Evolutionary conservation across 2,329 filamentous ascomycete species (phyloP).

Genomic region (Huntiella bhutanensis): DNA sequence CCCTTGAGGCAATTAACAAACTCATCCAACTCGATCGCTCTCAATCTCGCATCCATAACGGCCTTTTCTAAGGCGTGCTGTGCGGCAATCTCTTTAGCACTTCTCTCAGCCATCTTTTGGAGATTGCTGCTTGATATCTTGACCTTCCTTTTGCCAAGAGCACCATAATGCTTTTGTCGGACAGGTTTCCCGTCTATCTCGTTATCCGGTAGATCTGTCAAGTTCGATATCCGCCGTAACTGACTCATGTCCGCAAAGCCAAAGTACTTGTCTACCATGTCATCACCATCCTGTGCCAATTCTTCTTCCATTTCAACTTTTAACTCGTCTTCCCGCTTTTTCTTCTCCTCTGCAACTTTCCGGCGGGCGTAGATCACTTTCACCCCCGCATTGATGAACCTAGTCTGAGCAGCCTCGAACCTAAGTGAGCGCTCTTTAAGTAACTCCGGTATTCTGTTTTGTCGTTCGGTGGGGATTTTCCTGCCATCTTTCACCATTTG

Average conservation of each 20-base stretch:
- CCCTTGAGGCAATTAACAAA: not conserved
- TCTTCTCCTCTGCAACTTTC: not conserved
- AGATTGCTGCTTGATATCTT: too few species aligned
- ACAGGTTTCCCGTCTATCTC: not conserved
- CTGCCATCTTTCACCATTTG: conserved; percentile 26
- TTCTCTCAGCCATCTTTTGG: too few species aligned
- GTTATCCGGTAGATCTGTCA: not conserved
- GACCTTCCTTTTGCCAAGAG: too few species aligned
- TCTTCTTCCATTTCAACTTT: not conserved
- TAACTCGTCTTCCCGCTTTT: not conserved
- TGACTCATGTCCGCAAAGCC: too few species aligned
- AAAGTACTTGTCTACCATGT: too few species aligned
- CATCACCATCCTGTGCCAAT: not conserved
- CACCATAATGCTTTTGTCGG: not conserved
- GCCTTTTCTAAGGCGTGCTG: not conserved
- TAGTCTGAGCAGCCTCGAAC: not conserved
- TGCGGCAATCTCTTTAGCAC: too few species aligned
- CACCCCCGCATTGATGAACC: not conserved
- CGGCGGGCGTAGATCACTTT: not conserved
- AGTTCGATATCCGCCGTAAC: too few species aligned
- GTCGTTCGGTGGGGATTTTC: conserved; percentile 26
- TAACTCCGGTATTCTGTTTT: conserved; percentile 16
- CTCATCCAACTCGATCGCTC: too few species aligned
- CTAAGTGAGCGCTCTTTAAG: not conserved
- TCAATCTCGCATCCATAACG: not conserved